Evolutionary conservation across 306 rosid species (phyloP).

Genomic region (Prunus kanzakura): DNA sequence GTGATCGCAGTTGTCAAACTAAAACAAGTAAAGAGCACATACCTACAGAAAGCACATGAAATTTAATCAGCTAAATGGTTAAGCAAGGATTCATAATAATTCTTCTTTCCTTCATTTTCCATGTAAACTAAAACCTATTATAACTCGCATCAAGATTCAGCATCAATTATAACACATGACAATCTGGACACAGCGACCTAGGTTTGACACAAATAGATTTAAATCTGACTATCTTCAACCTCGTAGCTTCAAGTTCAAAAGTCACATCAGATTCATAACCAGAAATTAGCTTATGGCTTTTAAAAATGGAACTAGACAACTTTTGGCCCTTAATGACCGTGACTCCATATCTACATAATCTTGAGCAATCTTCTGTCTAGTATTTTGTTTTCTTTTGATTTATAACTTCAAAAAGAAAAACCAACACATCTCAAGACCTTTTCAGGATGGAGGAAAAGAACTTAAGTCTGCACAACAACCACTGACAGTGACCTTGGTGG

Average conservation of each 20-base stretch:
- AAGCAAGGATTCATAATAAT: not conserved
- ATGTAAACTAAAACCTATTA: not conserved
- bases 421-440: not conserved
- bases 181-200: not conserved
- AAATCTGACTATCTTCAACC: not conserved
- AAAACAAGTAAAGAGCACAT: slow-evolving; percentile 68
- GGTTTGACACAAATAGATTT: not conserved
- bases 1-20: slow-evolving; percentile 81
- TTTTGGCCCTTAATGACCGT: not conserved
- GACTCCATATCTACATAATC: not conserved
- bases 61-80: not conserved
- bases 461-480: slow-evolving; percentile 3
- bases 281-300: not conserved
- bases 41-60: slow-evolving; percentile 48
- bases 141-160: not conserved
- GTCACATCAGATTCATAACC: not conserved
- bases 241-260: not conserved
- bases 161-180: not conserved
- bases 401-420: not conserved
- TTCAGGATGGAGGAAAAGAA: not conserved
- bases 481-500: not conserved
- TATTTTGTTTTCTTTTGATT: not conserved
- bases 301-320: not conserved
- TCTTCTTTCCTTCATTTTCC: not conserved
- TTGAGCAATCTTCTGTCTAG: not conserved